Base-by-base conservation (phyloP, 2,329 filamentous ascomycete species). In the Colletotrichum sojae region DNA sequence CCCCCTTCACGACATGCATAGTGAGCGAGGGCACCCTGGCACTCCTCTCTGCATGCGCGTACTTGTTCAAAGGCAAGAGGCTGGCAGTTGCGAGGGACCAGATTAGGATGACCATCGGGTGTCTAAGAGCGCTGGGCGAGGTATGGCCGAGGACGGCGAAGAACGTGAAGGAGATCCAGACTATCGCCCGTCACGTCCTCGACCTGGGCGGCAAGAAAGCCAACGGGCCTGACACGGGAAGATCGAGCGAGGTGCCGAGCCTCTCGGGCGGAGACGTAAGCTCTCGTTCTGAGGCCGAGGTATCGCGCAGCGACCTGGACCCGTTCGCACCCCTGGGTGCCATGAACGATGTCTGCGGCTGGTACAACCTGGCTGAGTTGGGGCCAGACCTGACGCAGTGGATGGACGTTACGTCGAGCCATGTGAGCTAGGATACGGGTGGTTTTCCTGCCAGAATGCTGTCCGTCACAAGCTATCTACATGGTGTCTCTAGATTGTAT, bases 1-100 rank as follows among this genome's bases (percentile, higher is more conserved):
- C 76, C 0, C 82, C 82, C 0, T 83, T 83, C 48, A 74, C 73
- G 0, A 80, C 78, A 0, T 84, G 82, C 73, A 83, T 83, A 80
- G 69, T 82, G 13, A 81, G 76, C 48, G 77, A 78, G 18, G 82
- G 78, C 0, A 79, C 77, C 0, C 72, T 83, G 2, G 73, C 78
- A 2, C 73, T 79, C 3, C 71, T 79, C 4, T 81, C 82, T 0
- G 81, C 81, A 2, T 83, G 81, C 68, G 76, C 74, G 15, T 79
- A 75, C 59, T 63, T 79, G 22, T 68, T 83, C n/a, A 73, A 73
- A 8, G 78, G 76, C 0, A 72, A 73, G 27, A 74, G 80, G 16
- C 70, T 83, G 5, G 71, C 75, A 1, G 74, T 79, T 1, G 80
- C 80, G n/a, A 74, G 82, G 65, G 77, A 80, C 25, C 81, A 83